phyloP scores from a whole-genome alignment of 345 rosid species.

The Aquilaria yunnanensis region DNA sequence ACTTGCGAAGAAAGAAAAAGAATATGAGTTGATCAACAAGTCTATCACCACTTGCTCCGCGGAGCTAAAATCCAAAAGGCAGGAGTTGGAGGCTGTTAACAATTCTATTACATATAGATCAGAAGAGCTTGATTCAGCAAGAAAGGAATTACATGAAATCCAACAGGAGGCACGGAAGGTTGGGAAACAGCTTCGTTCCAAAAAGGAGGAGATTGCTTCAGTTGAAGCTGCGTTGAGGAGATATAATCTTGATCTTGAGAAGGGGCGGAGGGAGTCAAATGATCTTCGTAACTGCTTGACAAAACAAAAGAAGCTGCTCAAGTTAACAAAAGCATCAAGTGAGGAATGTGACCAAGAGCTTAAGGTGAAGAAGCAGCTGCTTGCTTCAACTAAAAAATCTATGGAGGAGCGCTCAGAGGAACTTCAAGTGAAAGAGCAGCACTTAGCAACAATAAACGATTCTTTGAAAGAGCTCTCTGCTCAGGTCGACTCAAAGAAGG shows the following conservation, averaged over 20 bases:
- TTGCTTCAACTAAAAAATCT: slow-evolving; percentile 11
- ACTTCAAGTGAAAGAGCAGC: slow-evolving; percentile 1
- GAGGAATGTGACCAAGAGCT: slow-evolving; percentile 19
- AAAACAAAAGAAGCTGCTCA: slow-evolving; percentile 19
- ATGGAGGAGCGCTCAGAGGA: slow-evolving; percentile 8
- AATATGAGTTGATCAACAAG: slow-evolving; percentile 16
- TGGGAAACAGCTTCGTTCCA: slow-evolving; percentile 11
- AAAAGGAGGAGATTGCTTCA: slow-evolving; percentile 17
- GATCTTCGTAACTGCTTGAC: slow-evolving; percentile 10
- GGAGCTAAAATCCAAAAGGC: slow-evolving; percentile 14
- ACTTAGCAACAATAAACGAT: neutral
- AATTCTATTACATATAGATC: neutral
- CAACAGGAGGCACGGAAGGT: neutral
- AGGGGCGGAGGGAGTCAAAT: slow-evolving; percentile 19
- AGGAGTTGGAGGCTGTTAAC: slow-evolving; percentile 9
- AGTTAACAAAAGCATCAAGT: slow-evolving; percentile 15
- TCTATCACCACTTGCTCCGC: slow-evolving; percentile 10
- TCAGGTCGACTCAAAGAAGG: slow-evolving; percentile 10
- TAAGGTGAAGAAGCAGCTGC: slow-evolving; percentile 5
- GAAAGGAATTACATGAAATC: slow-evolving; percentile 12
- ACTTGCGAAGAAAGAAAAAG: slow-evolving; percentile 19
- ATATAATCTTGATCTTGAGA: slow-evolving; percentile 14
- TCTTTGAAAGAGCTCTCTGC: neutral
- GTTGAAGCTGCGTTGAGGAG: slow-evolving; percentile 1
- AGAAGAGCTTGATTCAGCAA: slow-evolving; percentile 10